Base-by-base conservation (phyloP, 257 asterid genomes). In the Lantana camara region DNA sequence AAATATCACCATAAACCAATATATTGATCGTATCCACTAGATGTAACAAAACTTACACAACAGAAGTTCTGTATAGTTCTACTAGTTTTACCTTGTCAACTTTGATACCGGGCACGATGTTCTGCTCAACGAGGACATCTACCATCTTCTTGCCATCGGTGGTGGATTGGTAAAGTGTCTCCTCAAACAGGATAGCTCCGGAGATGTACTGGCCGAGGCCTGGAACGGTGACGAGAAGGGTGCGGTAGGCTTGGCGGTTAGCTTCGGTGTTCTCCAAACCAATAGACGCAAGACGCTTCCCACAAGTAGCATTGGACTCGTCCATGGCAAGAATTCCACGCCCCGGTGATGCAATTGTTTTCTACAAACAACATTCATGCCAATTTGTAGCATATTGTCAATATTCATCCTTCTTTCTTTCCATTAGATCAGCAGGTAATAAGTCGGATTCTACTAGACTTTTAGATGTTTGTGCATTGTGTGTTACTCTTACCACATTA, bases 201-300 rank as follows among this genome's bases (percentile, higher is more conserved):
- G 97, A 91, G 66, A 91, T 78, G 83, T 85, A 88, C 48, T 84
- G 71, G 53, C 98, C 98, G 7, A 91, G 93, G 11, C 94, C 94
- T 0, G 96, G 90, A 22, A 76, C 90, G 4, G 80, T 34, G n/a
- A 88, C 88, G 0, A 91, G 87, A n/a, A 91, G 85, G 16, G 98
- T 91, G 3, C 98, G 81, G 79, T 77, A 85, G 9, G 97, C 96
- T 62, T 91, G 95, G 47, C 97, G 91, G 82, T 88, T 91, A 1
- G 95, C 96, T 87, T 91, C 97, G 0, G 97, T 91, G 91, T 91
- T 91, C 61, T 91, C 97, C 17, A 91, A 79, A 24, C 97, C 96
- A 14, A 91, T 91, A 19, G 97, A 91, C 10, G 94, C 95, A 54
- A 88, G 59, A 60, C 95, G 94, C 83, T 91, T 88, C 1, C 98